These are phyloP conservation scores for Microbotryum scabiosae DNA, from an alignment of 1,284 basidiomycete genomes.

Conservation along the genomic window DNA sequence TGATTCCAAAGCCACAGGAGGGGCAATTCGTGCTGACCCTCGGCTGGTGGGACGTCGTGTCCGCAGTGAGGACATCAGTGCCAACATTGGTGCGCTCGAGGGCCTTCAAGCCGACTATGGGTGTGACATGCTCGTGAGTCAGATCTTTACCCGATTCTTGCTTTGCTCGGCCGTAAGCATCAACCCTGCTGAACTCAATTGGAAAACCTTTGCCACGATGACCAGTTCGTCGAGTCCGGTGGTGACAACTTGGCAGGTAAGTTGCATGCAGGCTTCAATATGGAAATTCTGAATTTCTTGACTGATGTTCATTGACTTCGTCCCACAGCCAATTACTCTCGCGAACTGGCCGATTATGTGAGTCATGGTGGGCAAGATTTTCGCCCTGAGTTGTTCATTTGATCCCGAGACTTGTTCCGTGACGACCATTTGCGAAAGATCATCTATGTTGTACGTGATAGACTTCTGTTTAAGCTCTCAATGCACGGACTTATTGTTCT, in stretches of 20 bases:
- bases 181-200: neutral
- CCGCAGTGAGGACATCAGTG: constrained; percentile 81
- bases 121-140: constrained; percentile 37
- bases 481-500: neutral
- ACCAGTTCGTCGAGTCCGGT: constrained; percentile 83
- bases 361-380: constrained; percentile 49
- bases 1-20: neutral
- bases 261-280: constrained; percentile 7
- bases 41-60: constrained; percentile 5
- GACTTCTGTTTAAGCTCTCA: neutral
- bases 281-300: neutral
- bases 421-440: constrained; percentile 7
- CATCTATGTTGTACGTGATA: constrained; percentile 21
- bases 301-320: neutral
- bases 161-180: neutral
- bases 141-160: neutral
- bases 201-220: neutral
- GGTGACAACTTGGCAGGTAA: constrained; percentile 79
- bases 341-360: constrained; percentile 95
- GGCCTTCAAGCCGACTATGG: constrained; percentile 74
- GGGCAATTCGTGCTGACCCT: too few relatives aligned
- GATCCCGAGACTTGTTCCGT: neutral
- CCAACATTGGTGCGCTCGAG: constrained; percentile 91
- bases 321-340: constrained; percentile 74
- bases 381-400: too few relatives aligned